These are phyloP conservation scores for Xerocomus spinulosus DNA, from an alignment of 768 basidiomycete species.

Conservation along the genomic window DNA sequence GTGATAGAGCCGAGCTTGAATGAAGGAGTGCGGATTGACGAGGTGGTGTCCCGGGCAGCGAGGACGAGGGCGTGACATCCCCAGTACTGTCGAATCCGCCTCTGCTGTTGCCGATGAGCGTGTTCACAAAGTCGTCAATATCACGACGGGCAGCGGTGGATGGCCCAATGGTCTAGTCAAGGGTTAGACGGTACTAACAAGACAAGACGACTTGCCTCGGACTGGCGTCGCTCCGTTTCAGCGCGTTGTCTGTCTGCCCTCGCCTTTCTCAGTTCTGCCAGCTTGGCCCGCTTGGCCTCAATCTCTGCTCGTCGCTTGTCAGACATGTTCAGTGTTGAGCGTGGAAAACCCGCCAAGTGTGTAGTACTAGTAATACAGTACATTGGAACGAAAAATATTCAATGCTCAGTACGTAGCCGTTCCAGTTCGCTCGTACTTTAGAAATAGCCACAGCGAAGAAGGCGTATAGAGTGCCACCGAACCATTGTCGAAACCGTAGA, in stretches of 20 bases:
- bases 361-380: too few relatives aligned
- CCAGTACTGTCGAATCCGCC: conserved; percentile 50
- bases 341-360: too few relatives aligned
- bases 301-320: conserved; percentile 80
- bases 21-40: conserved; percentile 35
- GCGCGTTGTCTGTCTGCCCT: conserved; percentile 64
- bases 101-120: conserved; percentile 45
- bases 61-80: conserved; percentile 65
- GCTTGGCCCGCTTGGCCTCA: conserved; percentile 83
- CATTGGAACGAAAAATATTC: too few relatives aligned
- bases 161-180: conserved; percentile 35
- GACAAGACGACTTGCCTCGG: conserved; percentile 19
- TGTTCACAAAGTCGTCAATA: conserved; percentile 67
- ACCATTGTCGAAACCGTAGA: not conserved
- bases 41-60: conserved; percentile 67
- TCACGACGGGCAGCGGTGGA: conserved; percentile 46
- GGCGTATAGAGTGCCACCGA: too few relatives aligned
- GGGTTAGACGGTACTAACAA: conserved; percentile 1
- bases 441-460: too few relatives aligned
- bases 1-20: conserved; percentile 34
- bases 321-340: conserved; percentile 36
- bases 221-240: conserved; percentile 39
- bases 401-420: too few relatives aligned
- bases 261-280: conserved; percentile 77
- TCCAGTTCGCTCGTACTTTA: too few relatives aligned